A percentile compares a stretch with the other conserved stretches of the same genome.
These are phyloP conservation scores for Lophiostoma macrostomum DNA, from an alignment of 495 filamentous ascomycete genomes.

Conservation along the genomic window DNA sequence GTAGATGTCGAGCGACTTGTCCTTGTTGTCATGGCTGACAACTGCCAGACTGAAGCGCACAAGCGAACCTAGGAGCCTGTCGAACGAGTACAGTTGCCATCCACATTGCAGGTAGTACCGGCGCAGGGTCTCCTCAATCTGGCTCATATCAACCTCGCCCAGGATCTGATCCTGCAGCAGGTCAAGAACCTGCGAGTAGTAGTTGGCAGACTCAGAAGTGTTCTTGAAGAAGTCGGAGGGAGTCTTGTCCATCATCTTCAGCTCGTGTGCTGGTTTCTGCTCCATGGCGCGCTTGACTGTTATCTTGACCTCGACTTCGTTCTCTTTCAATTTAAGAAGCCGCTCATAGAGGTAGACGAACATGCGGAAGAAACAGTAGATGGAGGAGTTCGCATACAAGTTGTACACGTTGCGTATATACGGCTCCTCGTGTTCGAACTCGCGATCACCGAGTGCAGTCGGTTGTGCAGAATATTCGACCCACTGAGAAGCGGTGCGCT, in stretches of 20 bases:
- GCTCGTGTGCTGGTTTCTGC: conserved; percentile 73
- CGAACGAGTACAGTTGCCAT: conserved; percentile 85
- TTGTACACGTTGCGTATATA: conserved; percentile 76
- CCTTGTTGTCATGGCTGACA: conserved; percentile 76
- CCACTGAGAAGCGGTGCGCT: conserved; percentile 51
- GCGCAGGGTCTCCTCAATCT: conserved; percentile 84
- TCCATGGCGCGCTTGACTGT: conserved; percentile 66
- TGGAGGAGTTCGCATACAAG: conserved; percentile 82
- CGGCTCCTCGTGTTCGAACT: conserved; percentile 73
- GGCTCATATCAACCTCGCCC: conserved; percentile 70
- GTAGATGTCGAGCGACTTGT: conserved; percentile 83
- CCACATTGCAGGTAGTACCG: conserved; percentile 84
- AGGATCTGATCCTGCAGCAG: conserved; percentile 68
- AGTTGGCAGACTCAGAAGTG: conserved; percentile 57
- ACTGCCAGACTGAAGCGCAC: conserved; percentile 71
- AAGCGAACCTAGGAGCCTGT: conserved; percentile 75
- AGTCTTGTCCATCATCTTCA: conserved; percentile 70
- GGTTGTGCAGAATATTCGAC: conserved; percentile 56
- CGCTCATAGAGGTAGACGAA: conserved; percentile 86
- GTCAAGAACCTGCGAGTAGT: conserved; percentile 65
- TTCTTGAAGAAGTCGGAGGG: conserved; percentile 82
- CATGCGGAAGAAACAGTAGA: conserved; percentile 89
- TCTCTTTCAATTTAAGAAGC: conserved; percentile 74
- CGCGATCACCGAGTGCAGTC: conserved; percentile 50
- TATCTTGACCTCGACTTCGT: conserved; percentile 65